Evolutionary conservation across 1,284 basidiomycete species (phyloP).

Genomic region (Ustilago hordei): DNA sequence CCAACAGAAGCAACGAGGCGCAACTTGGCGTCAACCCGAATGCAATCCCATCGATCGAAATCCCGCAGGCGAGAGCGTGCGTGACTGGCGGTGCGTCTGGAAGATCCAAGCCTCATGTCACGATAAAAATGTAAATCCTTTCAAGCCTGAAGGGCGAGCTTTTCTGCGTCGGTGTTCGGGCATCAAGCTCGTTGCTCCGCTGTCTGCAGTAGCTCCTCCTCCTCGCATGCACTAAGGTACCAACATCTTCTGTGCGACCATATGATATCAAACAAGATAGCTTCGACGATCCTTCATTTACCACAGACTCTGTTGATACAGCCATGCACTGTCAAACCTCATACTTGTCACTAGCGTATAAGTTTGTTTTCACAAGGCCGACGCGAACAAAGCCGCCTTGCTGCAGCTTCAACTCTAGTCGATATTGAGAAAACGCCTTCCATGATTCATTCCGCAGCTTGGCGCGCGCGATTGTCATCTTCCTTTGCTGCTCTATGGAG

Average conservation of each 20-base stretch:
- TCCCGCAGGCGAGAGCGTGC: background rate
- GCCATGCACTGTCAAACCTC: background rate
- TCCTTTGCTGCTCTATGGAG: background rate
- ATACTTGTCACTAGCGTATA: background rate
- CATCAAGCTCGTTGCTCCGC: background rate
- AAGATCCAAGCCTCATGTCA: background rate
- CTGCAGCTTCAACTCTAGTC: conserved; percentile 1
- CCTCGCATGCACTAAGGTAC: no score
- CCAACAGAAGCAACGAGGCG: background rate
- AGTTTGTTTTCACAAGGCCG: background rate
- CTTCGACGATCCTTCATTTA: background rate
- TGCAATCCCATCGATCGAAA: conserved; percentile 14
- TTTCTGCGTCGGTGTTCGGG: background rate
- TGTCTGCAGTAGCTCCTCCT: background rate
- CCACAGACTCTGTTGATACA: background rate
- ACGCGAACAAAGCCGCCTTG: background rate
- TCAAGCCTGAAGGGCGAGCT: background rate
- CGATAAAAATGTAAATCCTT: background rate
- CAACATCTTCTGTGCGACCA: background rate
- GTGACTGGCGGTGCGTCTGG: background rate
- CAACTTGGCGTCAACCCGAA: conserved; percentile 4
- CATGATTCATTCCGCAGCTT: conserved; percentile 2
- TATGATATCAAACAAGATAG: background rate
- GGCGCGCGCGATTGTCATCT: background rate
- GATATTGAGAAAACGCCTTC: background rate